Base-by-base conservation (phyloP, 2,329 filamentous ascomycete species). In the Harringtonia aguacate region DNA sequence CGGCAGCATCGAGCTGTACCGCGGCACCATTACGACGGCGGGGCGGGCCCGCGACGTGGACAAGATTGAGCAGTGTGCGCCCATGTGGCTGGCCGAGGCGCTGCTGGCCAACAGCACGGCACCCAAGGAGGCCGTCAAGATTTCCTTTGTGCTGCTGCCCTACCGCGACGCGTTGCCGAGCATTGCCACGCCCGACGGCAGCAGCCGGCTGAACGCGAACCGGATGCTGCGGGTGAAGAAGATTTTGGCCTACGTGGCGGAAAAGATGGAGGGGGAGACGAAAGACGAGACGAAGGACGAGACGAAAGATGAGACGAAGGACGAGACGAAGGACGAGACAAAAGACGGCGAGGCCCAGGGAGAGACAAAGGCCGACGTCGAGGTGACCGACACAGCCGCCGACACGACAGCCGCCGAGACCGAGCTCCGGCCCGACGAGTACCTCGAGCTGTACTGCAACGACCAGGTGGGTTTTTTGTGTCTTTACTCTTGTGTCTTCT, bases 161-260 rank as follows among this genome's bases (percentile, higher is more conserved):
- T 88, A 77, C 66, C 73, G 85, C 54, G 81, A 86, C 52, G 65
- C 73, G 22, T 67, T 97, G 42, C 87, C 88, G 1, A 75, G 73
- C 44, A 83, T 95, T 40, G 77, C 83, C 28, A 76, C 79, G 21
- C 64, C 78, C 4, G 88, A 94, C 57, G 83, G 82, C 42, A 94
- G 90, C 61, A 90, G 89, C 52, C 81, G 92, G 21, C 72, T 98
- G 41, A 98, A 97, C 59, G 92, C 92, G 12, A 98, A 97, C 58
- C 79, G 90, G 44, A 97, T 98, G 92, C 72, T 98, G 41, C 78
- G 92, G 38, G 87, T 94, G 4, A 90, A 87, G 66, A 98, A 98
- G 69, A 92, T 98, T 20, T 66, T 97, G 46, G 79, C 81, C 0
- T 98, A 98, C 56, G 79, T 98, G 17, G 86, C 88, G 1, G 92